Evolutionary conservation across 2,329 filamentous ascomycete genomes (phyloP), one percentile per base, ranked within the genome.

Genomic region (Furcasterigmium furcatum): DNA sequence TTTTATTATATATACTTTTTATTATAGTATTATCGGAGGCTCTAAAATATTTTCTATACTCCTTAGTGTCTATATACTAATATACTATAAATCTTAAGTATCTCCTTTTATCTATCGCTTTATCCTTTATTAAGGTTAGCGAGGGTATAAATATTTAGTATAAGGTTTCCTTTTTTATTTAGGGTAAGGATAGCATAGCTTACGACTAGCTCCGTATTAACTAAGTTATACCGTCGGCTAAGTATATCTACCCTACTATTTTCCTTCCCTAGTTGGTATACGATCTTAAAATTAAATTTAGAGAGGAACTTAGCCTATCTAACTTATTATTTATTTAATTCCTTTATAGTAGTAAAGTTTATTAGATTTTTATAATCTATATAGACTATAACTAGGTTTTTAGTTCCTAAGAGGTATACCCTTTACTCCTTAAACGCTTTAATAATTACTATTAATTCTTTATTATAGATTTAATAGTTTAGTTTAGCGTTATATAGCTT

Each of bases 351-450:
- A n/a, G n/a, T n/a, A n/a, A n/a, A n/a, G n/a, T n/a, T n/a, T n/a
- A n/a, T n/a, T n/a, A n/a, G n/a, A 16, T 43, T 43, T n/a, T 43
- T 20, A 18, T n/a, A 43, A 32, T 24, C 20, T 43, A 20, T 34
- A 16, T 27, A 9, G 21, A 25, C 25, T 13, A 10, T 14, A 30
- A 41, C 27, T 13, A 13, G n/a, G n/a, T n/a, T n/a, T 20, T 9
- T 19, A 20, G 18, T 40, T 30, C 22, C 42, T 9, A 38, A 30
- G 24, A 18, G 16, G 9, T n/a, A n/a, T n/a, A n/a, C n/a, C n/a
- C n/a, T n/a, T n/a, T n/a, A n/a, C n/a, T n/a, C n/a, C n/a, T n/a
- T 13, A 40, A 29, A 18, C n/a, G 16, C 16, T 32, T 46, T 35
- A 36, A 12, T 43, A 25, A 9, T 40, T 44, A 13, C 32, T 14